These are phyloP conservation scores for Babesia caballi DNA, from an alignment of 169 alveolate genomes.

Conservation along the genomic window DNA sequence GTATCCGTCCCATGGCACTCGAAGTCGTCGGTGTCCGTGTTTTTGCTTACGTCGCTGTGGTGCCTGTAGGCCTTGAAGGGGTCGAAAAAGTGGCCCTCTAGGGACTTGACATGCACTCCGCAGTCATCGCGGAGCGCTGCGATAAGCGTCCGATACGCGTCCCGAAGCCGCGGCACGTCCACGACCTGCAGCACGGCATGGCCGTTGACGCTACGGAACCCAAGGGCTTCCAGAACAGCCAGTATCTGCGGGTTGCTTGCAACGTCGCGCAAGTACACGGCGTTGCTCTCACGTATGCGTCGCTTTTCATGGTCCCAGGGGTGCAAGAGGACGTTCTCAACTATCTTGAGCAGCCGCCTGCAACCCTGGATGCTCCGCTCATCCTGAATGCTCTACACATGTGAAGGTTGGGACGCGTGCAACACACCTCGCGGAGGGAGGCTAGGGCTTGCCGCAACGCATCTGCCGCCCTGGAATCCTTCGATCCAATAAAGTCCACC, in stretches of 20 bases:
- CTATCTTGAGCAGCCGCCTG: slow-evolving; percentile 33
- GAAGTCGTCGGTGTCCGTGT: slow-evolving; percentile 1
- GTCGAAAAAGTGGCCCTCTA: slow-evolving; percentile 62
- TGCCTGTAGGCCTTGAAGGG: slow-evolving; percentile 65
- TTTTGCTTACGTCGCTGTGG: slow-evolving; percentile 22
- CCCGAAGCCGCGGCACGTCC: slow-evolving; percentile 26
- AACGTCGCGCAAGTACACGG: slow-evolving; percentile 12
- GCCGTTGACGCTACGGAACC: slow-evolving; percentile 34
- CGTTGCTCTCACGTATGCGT: slow-evolving; percentile 32
- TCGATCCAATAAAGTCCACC: slow-evolving; percentile 34
- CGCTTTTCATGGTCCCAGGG: slow-evolving; percentile 44
- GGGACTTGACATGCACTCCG: slow-evolving; percentile 17
- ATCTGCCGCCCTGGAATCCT: not conserved
- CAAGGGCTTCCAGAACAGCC: slow-evolving; percentile 20
- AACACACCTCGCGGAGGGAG: slow-evolving; percentile 8
- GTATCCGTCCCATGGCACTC: not conserved
- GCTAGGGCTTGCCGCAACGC: not conserved
- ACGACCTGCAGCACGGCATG: slow-evolving; percentile 38
- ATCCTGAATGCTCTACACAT: not conserved
- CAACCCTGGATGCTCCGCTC: slow-evolving; percentile 3
- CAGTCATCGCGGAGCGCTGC: slow-evolving; percentile 12
- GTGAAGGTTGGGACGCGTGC: not conserved
- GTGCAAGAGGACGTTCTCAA: slow-evolving; percentile 44
- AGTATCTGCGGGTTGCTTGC: slow-evolving; percentile 12
- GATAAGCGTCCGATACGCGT: slow-evolving; percentile 25